These are phyloP conservation scores for Ophiocordyceps camponoti-leonardi DNA, from an alignment of 2,329 filamentous ascomycete genomes.

Conservation along the genomic window DNA sequence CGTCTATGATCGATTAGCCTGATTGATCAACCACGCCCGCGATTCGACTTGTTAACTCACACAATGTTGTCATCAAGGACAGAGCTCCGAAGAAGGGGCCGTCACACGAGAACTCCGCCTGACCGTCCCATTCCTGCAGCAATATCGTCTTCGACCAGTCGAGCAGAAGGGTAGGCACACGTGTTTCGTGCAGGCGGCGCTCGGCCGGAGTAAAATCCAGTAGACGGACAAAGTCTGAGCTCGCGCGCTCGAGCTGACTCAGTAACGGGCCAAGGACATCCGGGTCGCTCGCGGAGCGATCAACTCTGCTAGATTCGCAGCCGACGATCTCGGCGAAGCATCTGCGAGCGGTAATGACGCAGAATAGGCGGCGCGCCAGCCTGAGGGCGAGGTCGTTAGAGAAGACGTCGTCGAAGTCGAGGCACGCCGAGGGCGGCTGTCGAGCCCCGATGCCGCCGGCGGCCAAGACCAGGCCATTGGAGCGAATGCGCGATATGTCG, in stretches of 20 bases:
- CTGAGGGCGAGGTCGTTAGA: constrained; percentile 42
- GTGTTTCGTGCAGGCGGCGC: constrained; percentile 36
- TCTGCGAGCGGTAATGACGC: constrained; percentile 35
- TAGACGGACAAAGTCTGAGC: constrained; percentile 23
- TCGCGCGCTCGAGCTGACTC: constrained; percentile 34
- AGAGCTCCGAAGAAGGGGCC: constrained; percentile 63
- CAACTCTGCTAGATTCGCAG: constrained; percentile 14
- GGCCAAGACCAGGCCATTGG: constrained; percentile 32
- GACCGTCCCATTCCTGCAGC: constrained; percentile 66
- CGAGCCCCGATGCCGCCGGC: constrained; percentile 26
- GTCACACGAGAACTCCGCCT: constrained; percentile 49
- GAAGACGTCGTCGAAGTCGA: constrained; percentile 46
- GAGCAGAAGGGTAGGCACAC: constrained; percentile 38
- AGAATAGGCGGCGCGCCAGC: constrained; percentile 39
- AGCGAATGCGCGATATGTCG: constrained; percentile 43
- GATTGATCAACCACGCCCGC: background rate
- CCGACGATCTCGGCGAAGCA: constrained; percentile 28
- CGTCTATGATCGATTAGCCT: constrained; percentile 26
- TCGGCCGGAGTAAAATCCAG: constrained; percentile 33
- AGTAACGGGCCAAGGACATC: constrained; percentile 32
- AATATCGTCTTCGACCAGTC: constrained; percentile 64
- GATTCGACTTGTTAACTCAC: constrained; percentile 28
- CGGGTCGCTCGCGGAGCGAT: constrained; percentile 12
- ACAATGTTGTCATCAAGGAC: constrained; percentile 53
- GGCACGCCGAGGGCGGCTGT: constrained; percentile 30